Evolutionary conservation across 2,329 filamentous ascomycete species (phyloP), one percentile per base, ranked within the genome.

Genomic region (Colletotrichum noveboracense): DNA sequence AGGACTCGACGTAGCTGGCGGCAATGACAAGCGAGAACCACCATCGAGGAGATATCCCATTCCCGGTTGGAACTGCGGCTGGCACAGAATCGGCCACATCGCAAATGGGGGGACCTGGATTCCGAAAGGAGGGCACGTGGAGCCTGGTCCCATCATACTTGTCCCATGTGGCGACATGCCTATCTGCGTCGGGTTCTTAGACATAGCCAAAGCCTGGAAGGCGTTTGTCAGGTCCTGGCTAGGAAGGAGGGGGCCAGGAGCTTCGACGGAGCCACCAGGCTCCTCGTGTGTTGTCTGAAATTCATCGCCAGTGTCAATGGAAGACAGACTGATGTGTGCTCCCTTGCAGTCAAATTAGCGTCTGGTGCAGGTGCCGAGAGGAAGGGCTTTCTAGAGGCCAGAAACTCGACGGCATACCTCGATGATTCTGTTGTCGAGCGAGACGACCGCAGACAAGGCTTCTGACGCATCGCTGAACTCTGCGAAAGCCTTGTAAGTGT

Each of bases 61-160:
- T 12, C 68, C 79, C 0, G 81, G 74, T 10, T 79, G 76, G 28
- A 83, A 79, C 12, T 79, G 80, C 3, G 83, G 74, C 55, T 81
- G 83, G 16, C 83, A 79, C 72, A 86, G 77, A 43, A 85, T 76
- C 4, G 84, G 84, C 66, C 83, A 84, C 80, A 84, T 80, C 7
- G 82, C 71, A 58, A 82, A 78, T 7, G 80, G 75, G 24, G 80
- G 80, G 2, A 79, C 66, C n/a, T 79, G 78, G 13, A 81, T 65
- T 8, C 78, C 77, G 7, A 76, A 38, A 14, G 76, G 21, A 4
- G 77, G 34, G 26, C 71, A 77, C 5, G 52, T 58, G 7, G 66
- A 43, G 26, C 21, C 43, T 6, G 56, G n/a, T 21, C 28, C 70
- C 5, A 58, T 7, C 3, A 70, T 24, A 32, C 56, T 12, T 13